A percentile compares a stretch with the other conserved stretches of the same genome.
These are phyloP conservation scores for Madurella fahalii DNA, from an alignment of 2,329 filamentous ascomycete species.

Conservation along the genomic window DNA sequence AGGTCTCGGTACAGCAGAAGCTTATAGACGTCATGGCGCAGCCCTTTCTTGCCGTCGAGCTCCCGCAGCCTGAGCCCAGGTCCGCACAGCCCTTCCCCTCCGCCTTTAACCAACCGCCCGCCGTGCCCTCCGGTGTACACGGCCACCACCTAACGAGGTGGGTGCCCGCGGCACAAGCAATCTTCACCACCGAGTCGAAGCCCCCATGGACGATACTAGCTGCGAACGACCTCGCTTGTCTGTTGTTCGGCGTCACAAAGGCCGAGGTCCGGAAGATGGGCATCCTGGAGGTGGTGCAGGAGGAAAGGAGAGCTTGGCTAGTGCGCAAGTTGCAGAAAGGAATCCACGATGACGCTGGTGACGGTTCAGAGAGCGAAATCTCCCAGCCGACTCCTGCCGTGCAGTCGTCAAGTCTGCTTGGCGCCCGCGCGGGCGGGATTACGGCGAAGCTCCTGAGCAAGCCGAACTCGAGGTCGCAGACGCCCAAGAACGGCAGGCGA, in stretches of 20 bases:
- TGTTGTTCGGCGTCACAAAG: slow-evolving; percentile 98
- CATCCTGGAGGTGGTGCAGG: slow-evolving; percentile 89
- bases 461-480: slow-evolving; percentile 57
- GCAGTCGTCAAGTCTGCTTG: slow-evolving; percentile 55
- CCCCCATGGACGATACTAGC: slow-evolving; percentile 94
- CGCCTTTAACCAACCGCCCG: slow-evolving; percentile 41
- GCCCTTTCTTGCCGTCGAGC: slow-evolving; percentile 63
- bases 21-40: slow-evolving; percentile 81
- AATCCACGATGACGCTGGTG: slow-evolving; percentile 45
- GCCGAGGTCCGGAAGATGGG: slow-evolving; percentile 92
- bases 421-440: slow-evolving; percentile 68
- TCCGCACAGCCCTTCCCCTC: slow-evolving; percentile 38
- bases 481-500: slow-evolving; percentile 54
- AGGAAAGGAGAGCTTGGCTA: slow-evolving; percentile 84
- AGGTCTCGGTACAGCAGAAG: slow-evolving; percentile 72
- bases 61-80: slow-evolving; percentile 31
- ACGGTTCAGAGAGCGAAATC: slow-evolving; percentile 36
- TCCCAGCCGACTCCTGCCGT: slow-evolving; percentile 35
- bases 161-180: slow-evolving; percentile 87
- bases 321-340: slow-evolving; percentile 74
- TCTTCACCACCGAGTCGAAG: slow-evolving; percentile 91
- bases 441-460: slow-evolving; percentile 87
- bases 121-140: slow-evolving; percentile 63
- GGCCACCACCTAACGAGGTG: slow-evolving; percentile 88
- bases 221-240: slow-evolving; percentile 91